phyloP scores from a whole-genome alignment of 805 yeast genomes.

The Schizosaccharomyces octosporus region DNA sequence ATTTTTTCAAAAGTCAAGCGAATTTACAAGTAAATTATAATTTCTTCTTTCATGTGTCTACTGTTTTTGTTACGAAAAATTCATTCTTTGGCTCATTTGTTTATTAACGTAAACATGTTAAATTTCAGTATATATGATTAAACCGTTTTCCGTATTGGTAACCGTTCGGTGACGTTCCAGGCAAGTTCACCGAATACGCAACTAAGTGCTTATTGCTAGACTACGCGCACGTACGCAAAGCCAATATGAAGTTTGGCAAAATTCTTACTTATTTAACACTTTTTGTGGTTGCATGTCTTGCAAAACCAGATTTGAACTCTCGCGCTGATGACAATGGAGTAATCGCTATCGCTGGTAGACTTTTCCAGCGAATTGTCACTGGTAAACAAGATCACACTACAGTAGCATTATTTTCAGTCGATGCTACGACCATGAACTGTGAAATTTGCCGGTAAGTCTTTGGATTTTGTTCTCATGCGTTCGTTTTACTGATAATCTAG shows the following conservation, averaged over 20 bases:
- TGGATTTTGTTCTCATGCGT: background rate
- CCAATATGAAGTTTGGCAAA: background rate
- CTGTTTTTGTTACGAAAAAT: too few relatives aligned
- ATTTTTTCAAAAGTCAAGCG: too few relatives aligned
- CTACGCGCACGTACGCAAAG: background rate
- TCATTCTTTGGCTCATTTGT: too few relatives aligned
- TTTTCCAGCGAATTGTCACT: background rate
- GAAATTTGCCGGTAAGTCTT: background rate
- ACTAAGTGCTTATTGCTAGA: too few relatives aligned
- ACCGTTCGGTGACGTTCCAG: too few relatives aligned
- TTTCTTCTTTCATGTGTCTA: too few relatives aligned
- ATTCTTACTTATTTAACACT: background rate
- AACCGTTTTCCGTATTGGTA: too few relatives aligned
- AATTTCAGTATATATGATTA: too few relatives aligned
- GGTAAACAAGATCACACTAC: background rate
- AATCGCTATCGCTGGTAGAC: background rate
- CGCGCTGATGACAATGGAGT: background rate
- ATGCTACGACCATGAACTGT: background rate
- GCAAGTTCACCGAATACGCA: too few relatives aligned
- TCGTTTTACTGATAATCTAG: background rate
- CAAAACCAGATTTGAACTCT: background rate
- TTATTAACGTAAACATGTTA: too few relatives aligned
- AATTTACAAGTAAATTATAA: too few relatives aligned
- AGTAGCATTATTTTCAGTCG: background rate
- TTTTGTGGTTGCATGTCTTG: background rate